Percentiles rank a stretch among this genome's conserved stretches.
phyloP scores from a whole-genome alignment of 345 rosid genomes.

The Salix purpurea region DNA sequence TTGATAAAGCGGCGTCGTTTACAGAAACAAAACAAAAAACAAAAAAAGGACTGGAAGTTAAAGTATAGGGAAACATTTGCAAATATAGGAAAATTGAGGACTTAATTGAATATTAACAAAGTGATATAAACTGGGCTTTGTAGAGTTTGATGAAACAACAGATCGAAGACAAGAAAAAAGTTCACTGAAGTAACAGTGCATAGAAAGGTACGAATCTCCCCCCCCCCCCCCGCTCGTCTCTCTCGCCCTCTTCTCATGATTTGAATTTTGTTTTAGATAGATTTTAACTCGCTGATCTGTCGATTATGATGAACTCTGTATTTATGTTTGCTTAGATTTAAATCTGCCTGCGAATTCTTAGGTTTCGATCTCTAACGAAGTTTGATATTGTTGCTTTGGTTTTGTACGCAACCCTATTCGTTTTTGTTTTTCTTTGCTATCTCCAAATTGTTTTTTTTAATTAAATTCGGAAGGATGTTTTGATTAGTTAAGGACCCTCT shows the following conservation, averaged over 20 bases:
- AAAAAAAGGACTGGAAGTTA: neutral
- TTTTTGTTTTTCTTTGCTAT: neutral
- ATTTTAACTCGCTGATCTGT: slow-evolving; percentile 1
- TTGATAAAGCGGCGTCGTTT: neutral
- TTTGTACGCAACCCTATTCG: neutral
- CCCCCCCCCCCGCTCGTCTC: neutral
- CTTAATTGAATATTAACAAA: neutral
- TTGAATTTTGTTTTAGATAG: neutral
- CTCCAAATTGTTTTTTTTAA: neutral
- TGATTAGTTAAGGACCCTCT: neutral
- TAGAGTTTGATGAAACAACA: neutral
- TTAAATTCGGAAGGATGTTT: neutral
- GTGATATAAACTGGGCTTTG: neutral
- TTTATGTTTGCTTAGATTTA: neutral
- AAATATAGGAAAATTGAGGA: neutral
- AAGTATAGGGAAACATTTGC: neutral
- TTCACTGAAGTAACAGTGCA: neutral
- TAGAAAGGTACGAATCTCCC: slow-evolving; percentile 1
- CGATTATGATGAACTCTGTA: neutral
- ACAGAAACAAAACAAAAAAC: neutral
- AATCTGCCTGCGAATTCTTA: neutral
- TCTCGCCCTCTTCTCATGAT: neutral
- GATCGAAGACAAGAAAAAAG: neutral
- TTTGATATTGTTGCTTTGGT: neutral
- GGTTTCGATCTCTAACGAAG: neutral